phyloP scores from a whole-genome alignment of 768 basidiomycete genomes.

The Agaricus bisporus region DNA sequence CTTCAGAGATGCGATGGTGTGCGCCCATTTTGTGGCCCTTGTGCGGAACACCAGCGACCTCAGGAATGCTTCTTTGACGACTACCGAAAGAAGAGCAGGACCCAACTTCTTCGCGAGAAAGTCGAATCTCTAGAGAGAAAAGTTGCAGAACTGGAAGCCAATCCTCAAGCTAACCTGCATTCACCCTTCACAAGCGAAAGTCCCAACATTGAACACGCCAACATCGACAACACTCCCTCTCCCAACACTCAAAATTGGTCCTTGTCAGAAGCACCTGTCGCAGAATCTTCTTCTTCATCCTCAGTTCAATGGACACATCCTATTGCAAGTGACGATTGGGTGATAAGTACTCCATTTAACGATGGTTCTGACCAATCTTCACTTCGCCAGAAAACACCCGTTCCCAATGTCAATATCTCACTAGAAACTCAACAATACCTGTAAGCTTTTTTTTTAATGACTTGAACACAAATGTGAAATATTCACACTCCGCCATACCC shows the following conservation, averaged over 20 bases:
- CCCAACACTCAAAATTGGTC: not conserved
- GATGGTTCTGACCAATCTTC: conserved; percentile 1
- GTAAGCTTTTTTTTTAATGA: conserved; percentile 21
- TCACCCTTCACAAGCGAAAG: conserved; percentile 2
- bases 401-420: conserved; percentile 5
- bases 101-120: conserved; percentile 52
- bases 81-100: conserved; percentile 52
- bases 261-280: not conserved
- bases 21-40: conserved; percentile 52
- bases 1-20: conserved; percentile 56
- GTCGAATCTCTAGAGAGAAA: conserved; percentile 45
- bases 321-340: conserved; percentile 6
- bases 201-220: not conserved
- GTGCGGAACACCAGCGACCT: conserved; percentile 44
- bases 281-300: conserved; percentile 1
- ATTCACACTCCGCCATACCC: not conserved
- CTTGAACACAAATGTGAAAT: not conserved
- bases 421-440: conserved; percentile 29
- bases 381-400: conserved; percentile 9
- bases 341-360: not conserved
- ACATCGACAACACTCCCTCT: not conserved
- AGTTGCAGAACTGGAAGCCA: conserved; percentile 46
- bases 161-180: conserved; percentile 21
- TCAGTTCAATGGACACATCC: conserved; percentile 2
- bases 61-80: conserved; percentile 57